These are phyloP conservation scores for Paramyrothecium sp. DNA, from an alignment of 2,329 filamentous ascomycete species.

Conservation along the genomic window DNA sequence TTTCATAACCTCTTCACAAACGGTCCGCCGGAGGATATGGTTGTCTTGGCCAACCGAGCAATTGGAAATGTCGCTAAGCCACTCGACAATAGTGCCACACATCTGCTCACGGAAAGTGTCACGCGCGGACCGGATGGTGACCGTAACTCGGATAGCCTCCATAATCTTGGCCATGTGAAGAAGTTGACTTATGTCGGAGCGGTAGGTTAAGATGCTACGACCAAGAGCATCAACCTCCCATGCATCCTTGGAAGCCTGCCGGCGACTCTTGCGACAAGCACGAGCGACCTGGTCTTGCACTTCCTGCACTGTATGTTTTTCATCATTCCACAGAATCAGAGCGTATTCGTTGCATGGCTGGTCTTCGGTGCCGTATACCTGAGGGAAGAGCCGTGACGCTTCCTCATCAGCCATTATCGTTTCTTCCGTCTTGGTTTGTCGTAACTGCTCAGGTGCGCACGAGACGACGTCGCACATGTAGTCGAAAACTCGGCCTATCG, in stretches of 20 bases:
- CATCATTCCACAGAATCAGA: conserved; percentile 93
- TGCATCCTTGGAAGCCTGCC: conserved; percentile 71
- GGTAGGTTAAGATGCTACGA: conserved; percentile 79
- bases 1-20: conserved; percentile 89
- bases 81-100: conserved; percentile 97
- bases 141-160: conserved; percentile 93
- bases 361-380: conserved; percentile 63
- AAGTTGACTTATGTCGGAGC: conserved; percentile 68
- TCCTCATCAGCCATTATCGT: conserved; percentile 80
- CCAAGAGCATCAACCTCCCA: conserved; percentile 89
- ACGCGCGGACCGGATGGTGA: conserved; percentile 88
- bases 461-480: conserved; percentile 98
- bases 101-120: conserved; percentile 98
- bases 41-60: conserved; percentile 81
- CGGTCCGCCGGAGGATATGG: conserved; percentile 72
- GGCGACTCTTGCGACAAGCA: conserved; percentile 73
- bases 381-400: conserved; percentile 69
- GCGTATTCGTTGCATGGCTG: conserved; percentile 64
- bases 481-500: conserved; percentile 81
- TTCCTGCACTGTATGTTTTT: conserved; percentile 94
- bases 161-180: conserved; percentile 80
- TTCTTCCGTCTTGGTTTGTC: conserved; percentile 78
- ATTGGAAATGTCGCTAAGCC: conserved; percentile 89
- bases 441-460: conserved; percentile 92
- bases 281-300: conserved; percentile 87